Evolutionary conservation across 2,329 filamentous ascomycete species (phyloP), one percentile per base, ranked within the genome.

Genomic region (Trichoderma sp.): DNA sequence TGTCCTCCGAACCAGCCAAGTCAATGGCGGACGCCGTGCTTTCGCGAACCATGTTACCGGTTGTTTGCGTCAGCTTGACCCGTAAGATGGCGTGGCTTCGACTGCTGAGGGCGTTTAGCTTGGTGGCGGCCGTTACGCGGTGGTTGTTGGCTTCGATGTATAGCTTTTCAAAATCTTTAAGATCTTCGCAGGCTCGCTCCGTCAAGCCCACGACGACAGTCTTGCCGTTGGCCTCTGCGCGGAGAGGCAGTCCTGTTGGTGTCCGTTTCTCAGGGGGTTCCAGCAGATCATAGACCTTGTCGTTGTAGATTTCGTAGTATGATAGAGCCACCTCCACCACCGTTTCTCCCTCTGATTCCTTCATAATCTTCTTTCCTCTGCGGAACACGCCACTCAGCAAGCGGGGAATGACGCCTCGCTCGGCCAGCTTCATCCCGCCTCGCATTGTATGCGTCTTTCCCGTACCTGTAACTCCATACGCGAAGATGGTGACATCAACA

Each of bases 361-460:
- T 96, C 72, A 88, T 86, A 21, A 96, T 90, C 83, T 96, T 97
- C 80, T 93, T 92, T 71, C 91, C 90, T 70, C 93, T 86, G 59
- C 95, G 88, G 78, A 95, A 98, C 69, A 98, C 91, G 73, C 88
- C 89, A 79, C 93, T 96, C 54, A 97, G 85, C 68, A 97, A 82
- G 70, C 94, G 85, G 16, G 94, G 94, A 73, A 97, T 97, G 49
- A 96, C 91, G 71, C 94, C 94, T 74, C 94, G 87, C 68, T 97
- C 94, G 5, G 91, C 90, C 67, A 97, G 84, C 77, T 91, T 92
- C 79, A 96, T 88, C 49, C 94, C 94, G 72, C 94, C 94, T 72
- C 94, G 90, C 94, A 97, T 97, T 3, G 94, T 97, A 80, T 97
- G 93, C 70, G 94, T 97, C 82, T 97, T 97, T 68, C 94, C 94